A percentile compares a stretch with the other conserved stretches of the same genome.
Conservation (phyloP, 257 asterid genomes). For the Dorcoceras hygrometricum region DNA sequence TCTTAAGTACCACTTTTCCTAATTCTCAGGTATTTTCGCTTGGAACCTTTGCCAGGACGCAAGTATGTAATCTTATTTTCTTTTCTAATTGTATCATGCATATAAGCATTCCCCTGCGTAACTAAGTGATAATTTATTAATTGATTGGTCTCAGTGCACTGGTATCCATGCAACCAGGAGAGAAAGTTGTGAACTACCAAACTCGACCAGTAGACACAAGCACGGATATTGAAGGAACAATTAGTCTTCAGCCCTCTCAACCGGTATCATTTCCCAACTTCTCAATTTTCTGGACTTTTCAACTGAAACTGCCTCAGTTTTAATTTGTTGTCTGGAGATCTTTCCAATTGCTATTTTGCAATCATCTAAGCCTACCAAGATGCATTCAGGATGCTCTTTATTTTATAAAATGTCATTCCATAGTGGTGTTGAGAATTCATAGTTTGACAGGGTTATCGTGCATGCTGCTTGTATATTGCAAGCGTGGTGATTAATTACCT, state of each 20-base stretch:
- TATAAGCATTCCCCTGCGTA: conserved; percentile 7
- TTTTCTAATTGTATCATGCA: conserved; percentile 11
- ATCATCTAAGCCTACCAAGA: conserved; percentile 17
- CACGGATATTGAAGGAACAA: conserved; percentile 94
- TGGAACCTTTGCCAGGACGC: conserved; percentile 96
- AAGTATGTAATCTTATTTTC: conserved; percentile 55
- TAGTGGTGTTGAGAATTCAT: not conserved
- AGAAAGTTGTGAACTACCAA: conserved; percentile 88
- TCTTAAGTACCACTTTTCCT: not conserved
- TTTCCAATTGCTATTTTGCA: conserved; percentile 16
- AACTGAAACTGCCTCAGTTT: conserved; percentile 14
- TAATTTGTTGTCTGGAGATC: conserved; percentile 5
- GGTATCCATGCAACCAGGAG: conserved; percentile 89
- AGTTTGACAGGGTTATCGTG: not conserved
- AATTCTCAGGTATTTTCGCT: conserved; percentile 75
- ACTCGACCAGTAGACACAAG: conserved; percentile 88
- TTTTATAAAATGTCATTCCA: not conserved
- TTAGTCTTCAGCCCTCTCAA: conserved; percentile 90
- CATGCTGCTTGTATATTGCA: conserved; percentile 13
- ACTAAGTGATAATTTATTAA: conserved; percentile 18
- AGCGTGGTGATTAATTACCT: conserved; percentile 2
- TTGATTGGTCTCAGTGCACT: conserved; percentile 56
- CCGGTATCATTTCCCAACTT: conserved; percentile 46
- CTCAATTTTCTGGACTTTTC: conserved; percentile 20
- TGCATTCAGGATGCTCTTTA: conserved; percentile 15